phyloP scores from a whole-genome alignment of 352 stramenopile genomes.

The Pythium apleroticum region DNA sequence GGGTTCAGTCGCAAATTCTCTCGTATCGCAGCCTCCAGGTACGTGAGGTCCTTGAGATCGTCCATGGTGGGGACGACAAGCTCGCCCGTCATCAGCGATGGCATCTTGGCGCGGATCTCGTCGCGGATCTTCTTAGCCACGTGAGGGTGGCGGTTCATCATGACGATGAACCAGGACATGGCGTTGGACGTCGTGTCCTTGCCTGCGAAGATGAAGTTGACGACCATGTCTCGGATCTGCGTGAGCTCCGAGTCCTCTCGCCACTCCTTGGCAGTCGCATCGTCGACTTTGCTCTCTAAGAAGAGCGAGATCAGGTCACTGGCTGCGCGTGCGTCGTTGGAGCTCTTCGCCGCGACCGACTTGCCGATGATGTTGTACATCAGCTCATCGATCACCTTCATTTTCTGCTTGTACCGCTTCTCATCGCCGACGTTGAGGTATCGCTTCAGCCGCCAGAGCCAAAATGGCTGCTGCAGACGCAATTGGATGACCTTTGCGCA shows the following conservation, averaged over 20 bases:
- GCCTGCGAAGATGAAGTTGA: slow-evolving; percentile 74
- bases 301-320: slow-evolving; percentile 36
- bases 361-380: slow-evolving; percentile 52
- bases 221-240: slow-evolving; percentile 70
- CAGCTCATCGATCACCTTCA: slow-evolving; percentile 41
- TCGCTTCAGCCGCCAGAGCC: slow-evolving; percentile 39
- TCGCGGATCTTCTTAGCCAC: slow-evolving; percentile 51
- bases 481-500: slow-evolving; percentile 16
- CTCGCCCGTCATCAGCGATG: slow-evolving; percentile 13
- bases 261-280: slow-evolving; percentile 17
- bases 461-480: slow-evolving; percentile 38
- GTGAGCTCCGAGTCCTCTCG: slow-evolving; percentile 33
- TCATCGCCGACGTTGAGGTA: slow-evolving; percentile 42
- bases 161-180: slow-evolving; percentile 72
- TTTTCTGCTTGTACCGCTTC: slow-evolving; percentile 39
- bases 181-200: slow-evolving; percentile 70
- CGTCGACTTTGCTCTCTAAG: slow-evolving; percentile 38
- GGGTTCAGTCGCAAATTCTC: slow-evolving; percentile 73
- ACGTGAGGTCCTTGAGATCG: slow-evolving; percentile 51
- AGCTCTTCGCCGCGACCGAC: slow-evolving; percentile 37
- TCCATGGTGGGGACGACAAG: slow-evolving; percentile 35
- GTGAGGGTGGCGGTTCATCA: slow-evolving; percentile 49
- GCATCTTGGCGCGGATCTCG: slow-evolving; percentile 44
- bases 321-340: background rate
- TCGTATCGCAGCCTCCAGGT: slow-evolving; percentile 55